phyloP scores from a whole-genome alignment of 78 protist genomes.

The Speleostelium caveatum region DNA sequence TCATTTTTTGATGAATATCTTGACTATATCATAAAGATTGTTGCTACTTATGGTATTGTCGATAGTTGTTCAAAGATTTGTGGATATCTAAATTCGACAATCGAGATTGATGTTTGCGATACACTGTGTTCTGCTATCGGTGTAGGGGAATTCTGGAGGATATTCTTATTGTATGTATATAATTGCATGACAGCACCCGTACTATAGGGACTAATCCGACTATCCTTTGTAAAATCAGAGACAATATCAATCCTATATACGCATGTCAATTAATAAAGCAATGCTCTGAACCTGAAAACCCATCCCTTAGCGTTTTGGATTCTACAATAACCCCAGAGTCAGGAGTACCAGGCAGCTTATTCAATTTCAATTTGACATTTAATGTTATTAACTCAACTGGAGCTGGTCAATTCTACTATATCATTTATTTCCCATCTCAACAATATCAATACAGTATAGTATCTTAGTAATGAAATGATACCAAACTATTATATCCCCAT shows the following conservation, averaged over 20 bases:
- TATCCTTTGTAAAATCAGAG: not conserved
- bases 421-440: too few species aligned
- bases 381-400: slow-evolving; percentile 63
- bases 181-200: not conserved
- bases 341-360: slow-evolving; percentile 20
- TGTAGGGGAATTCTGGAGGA: slow-evolving; percentile 56
- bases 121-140: slow-evolving; percentile 29
- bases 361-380: slow-evolving; percentile 20
- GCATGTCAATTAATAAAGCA: slow-evolving; percentile 56
- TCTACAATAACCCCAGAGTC: not conserved
- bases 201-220: not conserved
- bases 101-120: slow-evolving; percentile 11
- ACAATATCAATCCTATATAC: slow-evolving; percentile 65
- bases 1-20: slow-evolving; percentile 37
- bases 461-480: too few species aligned
- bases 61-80: slow-evolving; percentile 65
- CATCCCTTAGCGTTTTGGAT: slow-evolving; percentile 22
- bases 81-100: not conserved
- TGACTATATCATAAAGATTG: slow-evolving; percentile 23
- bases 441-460: too few species aligned
- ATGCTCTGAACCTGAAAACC: slow-evolving; percentile 19
- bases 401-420: slow-evolving; percentile 57
- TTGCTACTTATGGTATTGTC: slow-evolving; percentile 37
- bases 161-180: slow-evolving; percentile 34
- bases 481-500: slow-evolving; percentile 8